Base-by-base conservation (phyloP, 2,329 filamentous ascomycete genomes). In the Penicillium paneum region DNA sequence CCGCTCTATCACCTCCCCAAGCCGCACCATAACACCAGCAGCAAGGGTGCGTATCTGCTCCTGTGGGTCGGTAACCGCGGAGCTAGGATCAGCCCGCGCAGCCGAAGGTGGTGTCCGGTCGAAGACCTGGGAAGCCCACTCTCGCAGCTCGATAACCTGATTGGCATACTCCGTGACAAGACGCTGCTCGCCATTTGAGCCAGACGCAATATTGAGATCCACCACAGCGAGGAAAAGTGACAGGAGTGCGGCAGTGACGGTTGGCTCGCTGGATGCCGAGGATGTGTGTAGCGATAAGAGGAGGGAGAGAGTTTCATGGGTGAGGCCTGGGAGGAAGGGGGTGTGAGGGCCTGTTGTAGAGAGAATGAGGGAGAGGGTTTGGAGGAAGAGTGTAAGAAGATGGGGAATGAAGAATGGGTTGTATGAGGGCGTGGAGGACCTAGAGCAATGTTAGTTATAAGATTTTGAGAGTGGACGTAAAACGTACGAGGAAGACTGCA, bases 291-390 rank as follows among this genome's bases (percentile, higher is more conserved):
- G 78, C 2, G 82, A 78, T 64, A 97, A 83, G 3, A 97, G 77
- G n/a, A 99, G 75, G 42, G 88, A 83, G 84, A 92, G 92, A 17
- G 95, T 83, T 72, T 97, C 91, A 10, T 84, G 79, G 1, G 91
- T 97, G 79, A 97, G 86, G 52, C 90, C 84, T 1, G 88, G 85
- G 0, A 97, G 81, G 1, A 84, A 80, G 0, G 92, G 78, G 0
- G 89, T 92, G 50, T 87, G 85, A 0, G 92, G 89, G 0, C 94
- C 94, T 0, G 89, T 84, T 0, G 93, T 89, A 62, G 96, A 88
- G 42, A 97, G 76, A 32, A 96, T 77, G 8, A 99, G 78, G 1
- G 88, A 88, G 0, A 97, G 79, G 0, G 94, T 99, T 71, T 95
- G 92, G 32, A 97, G 77, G 70, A 91, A 94, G 8, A 91, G 82